Evolutionary conservation across 805 yeast genomes (phyloP), one percentile per base, ranked within the genome.

Genomic region (Nematodospora valgi): DNA sequence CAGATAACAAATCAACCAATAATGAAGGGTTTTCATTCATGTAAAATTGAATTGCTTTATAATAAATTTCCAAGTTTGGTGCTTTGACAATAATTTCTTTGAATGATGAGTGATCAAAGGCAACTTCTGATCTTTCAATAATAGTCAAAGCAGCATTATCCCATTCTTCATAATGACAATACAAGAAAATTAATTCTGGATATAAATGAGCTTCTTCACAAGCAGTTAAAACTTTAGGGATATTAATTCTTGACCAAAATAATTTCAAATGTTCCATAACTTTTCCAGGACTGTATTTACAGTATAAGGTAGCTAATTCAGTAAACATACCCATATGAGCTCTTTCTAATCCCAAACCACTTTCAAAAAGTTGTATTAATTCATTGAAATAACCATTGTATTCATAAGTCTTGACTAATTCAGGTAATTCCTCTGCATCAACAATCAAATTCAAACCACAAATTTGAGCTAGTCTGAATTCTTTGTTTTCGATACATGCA

Each of bases 261-360:
- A 93, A 70, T 61, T 89, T 89, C 76, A 93, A 74, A 65, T 93
- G 98, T 64, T 93, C 98, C 87, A 86, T 85, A 37, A 94, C 85
- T 64, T 80, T 83, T 34, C 80, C 85, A 19, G 97, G 96, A 43
- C 79, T 77, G 65, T 89, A 93, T 61, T 89, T 91, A 46, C 94
- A 76, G 68, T 91, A 93, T 49, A 93, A 71, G 31, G 86, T 74
- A 15, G 98, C 96, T 51, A 93, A 74, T 64, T 89, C 97, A 8
- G 98, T 93, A 61, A 93, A 93, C 97, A 93, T 91, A 50, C 98
- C 98, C 98, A 93, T 93, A 59, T 93, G 98, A 24, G 98, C 98
- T 61, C 98, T 85, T 71, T 93, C 98, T 49, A 93, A 74, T 27
- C 96, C 94, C 41, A 93, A 74, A 46, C 98, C 98, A 51, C 88